phyloP scores from a whole-genome alignment of 768 basidiomycete genomes.

The Coprinopsis marcescibilis region DNA sequence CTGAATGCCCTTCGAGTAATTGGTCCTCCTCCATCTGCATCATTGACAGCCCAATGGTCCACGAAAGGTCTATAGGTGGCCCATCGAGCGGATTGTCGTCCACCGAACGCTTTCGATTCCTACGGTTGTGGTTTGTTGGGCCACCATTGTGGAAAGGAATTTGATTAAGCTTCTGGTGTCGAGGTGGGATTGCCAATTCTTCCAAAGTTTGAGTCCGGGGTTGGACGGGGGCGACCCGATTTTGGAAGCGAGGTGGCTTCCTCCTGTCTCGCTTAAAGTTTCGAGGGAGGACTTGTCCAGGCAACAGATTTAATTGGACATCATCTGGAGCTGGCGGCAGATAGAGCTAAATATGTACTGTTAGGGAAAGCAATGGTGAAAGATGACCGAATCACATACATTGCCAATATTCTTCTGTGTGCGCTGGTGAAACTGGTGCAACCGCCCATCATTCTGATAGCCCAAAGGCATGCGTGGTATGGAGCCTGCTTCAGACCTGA shows the following conservation, averaged over 20 bases:
- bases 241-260: conserved; percentile 12
- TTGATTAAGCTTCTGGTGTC: conserved; percentile 9
- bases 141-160: conserved; percentile 9
- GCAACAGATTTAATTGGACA: conserved; percentile 45
- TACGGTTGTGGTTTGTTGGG: conserved; percentile 2
- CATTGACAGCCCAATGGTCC: conserved; percentile 10
- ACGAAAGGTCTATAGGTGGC: conserved; percentile 5
- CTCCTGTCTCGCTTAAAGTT: conserved; percentile 21
- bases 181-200: conserved; percentile 3
- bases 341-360: conserved; percentile 19
- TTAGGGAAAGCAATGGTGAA: conserved; percentile 4
- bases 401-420: conserved; percentile 19
- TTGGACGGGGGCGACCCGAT: conserved; percentile 8
- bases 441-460: conserved; percentile 10
- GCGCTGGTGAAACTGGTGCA: conserved; percentile 17
- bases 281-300: conserved; percentile 52
- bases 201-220: not conserved
- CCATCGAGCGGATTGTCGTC: conserved; percentile 10
- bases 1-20: not conserved
- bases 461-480: conserved; percentile 20
- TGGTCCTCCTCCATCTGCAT: not conserved
- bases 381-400: conserved; percentile 13
- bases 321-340: conserved; percentile 31
- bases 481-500: conserved; percentile 22
- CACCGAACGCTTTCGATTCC: not conserved